Percentiles rank a stretch among this genome's conserved stretches.
These are phyloP conservation scores for Lonicera japonica DNA, from an alignment of 129 eudicot genomes.

Conservation along the genomic window DNA sequence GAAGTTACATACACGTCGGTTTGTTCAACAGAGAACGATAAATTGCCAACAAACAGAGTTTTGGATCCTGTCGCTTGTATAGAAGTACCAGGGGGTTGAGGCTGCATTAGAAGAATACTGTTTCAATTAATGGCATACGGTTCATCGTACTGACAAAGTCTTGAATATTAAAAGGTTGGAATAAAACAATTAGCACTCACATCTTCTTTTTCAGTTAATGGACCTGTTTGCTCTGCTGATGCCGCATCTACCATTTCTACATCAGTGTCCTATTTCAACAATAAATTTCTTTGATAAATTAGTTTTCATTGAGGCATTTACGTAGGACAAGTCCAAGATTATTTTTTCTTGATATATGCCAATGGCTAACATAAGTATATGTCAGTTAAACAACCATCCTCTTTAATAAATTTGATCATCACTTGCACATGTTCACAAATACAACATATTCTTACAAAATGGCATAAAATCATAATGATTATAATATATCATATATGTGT, in stretches of 20 bases:
- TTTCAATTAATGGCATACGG: not conserved
- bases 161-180: too few relatives aligned
- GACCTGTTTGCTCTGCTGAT: slow-evolving; percentile 12
- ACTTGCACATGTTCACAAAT: too few relatives aligned
- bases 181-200: slow-evolving; percentile 26
- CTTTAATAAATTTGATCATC: too few relatives aligned
- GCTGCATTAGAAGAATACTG: slow-evolving; percentile 34
- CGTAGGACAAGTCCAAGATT: not conserved
- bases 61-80: slow-evolving; percentile 49
- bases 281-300: not conserved
- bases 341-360: too few relatives aligned
- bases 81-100: slow-evolving; percentile 63
- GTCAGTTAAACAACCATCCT: too few relatives aligned
- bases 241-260: slow-evolving; percentile 50
- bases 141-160: not conserved
- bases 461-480: too few relatives aligned
- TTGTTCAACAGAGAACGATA: slow-evolving; percentile 46
- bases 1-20: slow-evolving; percentile 55
- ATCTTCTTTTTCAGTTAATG: slow-evolving; percentile 19
- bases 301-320: too few relatives aligned
- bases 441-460: too few relatives aligned
- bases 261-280: slow-evolving; percentile 21
- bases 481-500: too few relatives aligned
- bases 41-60: slow-evolving; percentile 83
- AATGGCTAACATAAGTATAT: too few relatives aligned